Evolutionary conservation across 306 rosid genomes (phyloP), one percentile per base, ranked within the genome.

Genomic region (Cucurbita maxima): DNA sequence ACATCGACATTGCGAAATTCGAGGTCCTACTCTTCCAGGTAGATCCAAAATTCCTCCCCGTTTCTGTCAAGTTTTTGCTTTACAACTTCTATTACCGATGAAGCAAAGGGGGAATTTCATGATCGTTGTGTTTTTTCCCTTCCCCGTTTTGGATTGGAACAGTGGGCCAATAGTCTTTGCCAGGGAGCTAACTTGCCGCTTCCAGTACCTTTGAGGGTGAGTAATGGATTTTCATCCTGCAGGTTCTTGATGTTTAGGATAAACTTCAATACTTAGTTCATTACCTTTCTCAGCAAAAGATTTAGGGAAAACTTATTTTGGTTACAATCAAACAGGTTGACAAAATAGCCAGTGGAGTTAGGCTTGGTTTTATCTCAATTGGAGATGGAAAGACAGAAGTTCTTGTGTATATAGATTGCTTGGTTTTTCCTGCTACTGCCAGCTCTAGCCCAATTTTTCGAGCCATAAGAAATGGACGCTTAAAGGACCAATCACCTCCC

Each of bases 141-240:
- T 5, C 22, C 10, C 34, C 1, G 12, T 45, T 16, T 48, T 16
- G 7, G 48, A 38, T 63, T 79, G 30, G 81, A 68, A 83, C 87
- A 94, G 97, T 90, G 97, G 97, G 98, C 92, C 25, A 90, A 90
- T 67, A 87, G 98, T 78, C 97, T 94, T 58, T 83, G 84, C 84
- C 98, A 94, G 77, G 98, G 98, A 80, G 97, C 98, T 19, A 90
- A 75, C 82, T 78, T 90, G 44, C 98, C 98, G 36, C 97, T 94
- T 75, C 88, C 93, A 3, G 70, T 79, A 77, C 98, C 98, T 76
- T 81, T 94, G 76, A 94, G 83, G 98, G 98, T 88, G 60, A 66
- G 36, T n/a, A 66, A 66, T 44, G 36, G 36, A 54, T 20, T 66
- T 66, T 6, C 37, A 44, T 44, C 45, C 4, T 10, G 16, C 19